Base-by-base conservation (phyloP, 2,329 filamentous ascomycete species). In the Xylaria polymorpha region DNA sequence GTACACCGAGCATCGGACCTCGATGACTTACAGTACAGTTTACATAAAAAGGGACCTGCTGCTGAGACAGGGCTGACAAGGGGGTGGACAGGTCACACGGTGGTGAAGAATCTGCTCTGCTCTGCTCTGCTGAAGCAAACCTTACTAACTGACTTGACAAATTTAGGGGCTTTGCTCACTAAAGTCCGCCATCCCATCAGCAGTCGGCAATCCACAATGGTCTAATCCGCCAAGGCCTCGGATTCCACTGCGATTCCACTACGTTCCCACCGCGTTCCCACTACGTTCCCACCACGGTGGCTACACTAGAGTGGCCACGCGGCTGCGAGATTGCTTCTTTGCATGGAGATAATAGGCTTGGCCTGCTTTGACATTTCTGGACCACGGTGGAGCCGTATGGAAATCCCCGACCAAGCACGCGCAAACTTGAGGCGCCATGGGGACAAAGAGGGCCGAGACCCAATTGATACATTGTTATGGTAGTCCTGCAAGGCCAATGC, bases 141-240 rank as follows among this genome's bases (percentile, higher is more conserved):
- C 35, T n/a, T n/a, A n/a, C n/a, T n/a, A n/a, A n/a, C n/a, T n/a
- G 37, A 29, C 25, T 46, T 66, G 68, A 68, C 68, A 68, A 70
- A 70, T 70, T 68, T 65, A 64, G 66, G 61, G 66, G 61, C 32
- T 62, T 51, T 69, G 59, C 57, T 68, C 68, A 68, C 68, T 64
- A 61, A 61, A 62, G 37, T 50, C 37, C 46, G 12, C 60, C 29
- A 50, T 46, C 15, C 44, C 55, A 32, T 62, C 46, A 6, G 59
- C 60, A 29, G 20, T 55, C 60, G 59, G 59, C 46, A 60, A 35
- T 44, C 35, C 35, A 59, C 46, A 60, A 35, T 44, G 62, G 64
- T 63, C 67, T 62, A 55, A 56, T 58, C 53, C 59, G 59, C 67
- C 63, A 62, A 60, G 63, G 20, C 35, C 4, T 37, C 25, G 18